These are phyloP conservation scores for Alternaria gaisen DNA, from an alignment of 2,329 filamentous ascomycete genomes.

Conservation along the genomic window DNA sequence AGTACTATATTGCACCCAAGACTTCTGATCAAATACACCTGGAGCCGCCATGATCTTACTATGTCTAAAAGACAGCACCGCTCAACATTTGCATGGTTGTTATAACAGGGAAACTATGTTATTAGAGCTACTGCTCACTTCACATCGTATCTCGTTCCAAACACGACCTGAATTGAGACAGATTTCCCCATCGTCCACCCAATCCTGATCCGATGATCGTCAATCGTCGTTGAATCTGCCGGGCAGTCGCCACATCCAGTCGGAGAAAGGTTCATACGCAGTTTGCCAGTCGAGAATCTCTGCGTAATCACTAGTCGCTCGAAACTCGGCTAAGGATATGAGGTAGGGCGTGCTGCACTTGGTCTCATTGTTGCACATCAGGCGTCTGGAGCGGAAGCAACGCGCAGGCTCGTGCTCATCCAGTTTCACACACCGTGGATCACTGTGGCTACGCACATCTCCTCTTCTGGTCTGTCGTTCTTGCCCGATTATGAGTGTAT, in stretches of 20 bases:
- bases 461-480: neutral
- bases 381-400: conserved; percentile 1
- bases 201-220: neutral
- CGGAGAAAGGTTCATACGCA: neutral
- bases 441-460: neutral
- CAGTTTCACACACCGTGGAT: neutral
- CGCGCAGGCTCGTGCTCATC: neutral
- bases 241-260: neutral
- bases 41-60: too few relatives aligned
- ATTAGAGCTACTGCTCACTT: neutral
- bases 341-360: neutral
- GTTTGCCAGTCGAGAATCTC: neutral
- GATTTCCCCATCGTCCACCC: neutral
- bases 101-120: neutral
- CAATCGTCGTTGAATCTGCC: neutral
- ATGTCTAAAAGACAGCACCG: too few relatives aligned
- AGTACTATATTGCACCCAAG: too few relatives aligned
- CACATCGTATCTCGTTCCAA: neutral
- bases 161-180: neutral
- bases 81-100: too few relatives aligned
- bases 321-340: neutral
- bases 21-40: too few relatives aligned
- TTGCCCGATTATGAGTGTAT: neutral
- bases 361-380: neutral
- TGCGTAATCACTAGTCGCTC: neutral